phyloP scores from a whole-genome alignment of 2,329 filamentous ascomycete species.

The Fonsecaea erecta region DNA sequence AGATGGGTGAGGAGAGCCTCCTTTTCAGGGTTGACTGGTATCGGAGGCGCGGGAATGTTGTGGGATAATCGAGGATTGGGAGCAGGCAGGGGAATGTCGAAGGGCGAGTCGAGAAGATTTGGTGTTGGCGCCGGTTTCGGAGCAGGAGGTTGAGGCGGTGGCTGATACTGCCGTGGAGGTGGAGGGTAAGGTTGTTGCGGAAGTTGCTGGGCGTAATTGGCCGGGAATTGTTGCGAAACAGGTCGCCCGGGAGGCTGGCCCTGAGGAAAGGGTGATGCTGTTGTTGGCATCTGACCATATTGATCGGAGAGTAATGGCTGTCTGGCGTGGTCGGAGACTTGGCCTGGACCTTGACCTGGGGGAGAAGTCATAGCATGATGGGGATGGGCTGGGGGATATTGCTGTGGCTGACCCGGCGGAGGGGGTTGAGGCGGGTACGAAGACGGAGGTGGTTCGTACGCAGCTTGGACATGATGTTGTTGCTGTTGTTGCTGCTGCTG shows the following conservation, averaged over 20 bases:
- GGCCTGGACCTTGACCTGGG: slow-evolving; percentile 9
- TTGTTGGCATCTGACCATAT: slow-evolving; percentile 5
- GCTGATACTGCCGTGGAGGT: slow-evolving; percentile 37
- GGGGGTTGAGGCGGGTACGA: slow-evolving; percentile 35
- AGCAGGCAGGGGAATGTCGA: slow-evolving; percentile 61
- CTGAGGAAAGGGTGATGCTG: neutral
- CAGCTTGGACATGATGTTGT: slow-evolving; percentile 9
- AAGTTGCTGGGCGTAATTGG: slow-evolving; percentile 7
- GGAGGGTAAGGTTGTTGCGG: slow-evolving; percentile 26
- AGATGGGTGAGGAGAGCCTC: slow-evolving; percentile 81
- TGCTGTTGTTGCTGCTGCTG: slow-evolving; percentile 21
- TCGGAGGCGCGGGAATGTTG: slow-evolving; percentile 73
- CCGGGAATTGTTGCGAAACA: slow-evolving; percentile 19
- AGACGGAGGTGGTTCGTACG: slow-evolving; percentile 26
- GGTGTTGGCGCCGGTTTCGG: slow-evolving; percentile 44
- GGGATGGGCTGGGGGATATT: slow-evolving; percentile 23
- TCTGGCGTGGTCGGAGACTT: slow-evolving; percentile 12
- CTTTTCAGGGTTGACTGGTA: slow-evolving; percentile 94
- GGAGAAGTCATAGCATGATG: slow-evolving; percentile 12
- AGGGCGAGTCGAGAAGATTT: slow-evolving; percentile 67
- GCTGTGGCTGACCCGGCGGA: slow-evolving; percentile 21
- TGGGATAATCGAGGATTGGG: slow-evolving; percentile 52
- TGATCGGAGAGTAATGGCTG: slow-evolving; percentile 10
- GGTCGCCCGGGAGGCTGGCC: slow-evolving; percentile 6
- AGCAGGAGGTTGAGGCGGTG: slow-evolving; percentile 35